These are phyloP conservation scores for Epicoccum nigrum DNA, from an alignment of 2,329 filamentous ascomycete species.

Conservation along the genomic window DNA sequence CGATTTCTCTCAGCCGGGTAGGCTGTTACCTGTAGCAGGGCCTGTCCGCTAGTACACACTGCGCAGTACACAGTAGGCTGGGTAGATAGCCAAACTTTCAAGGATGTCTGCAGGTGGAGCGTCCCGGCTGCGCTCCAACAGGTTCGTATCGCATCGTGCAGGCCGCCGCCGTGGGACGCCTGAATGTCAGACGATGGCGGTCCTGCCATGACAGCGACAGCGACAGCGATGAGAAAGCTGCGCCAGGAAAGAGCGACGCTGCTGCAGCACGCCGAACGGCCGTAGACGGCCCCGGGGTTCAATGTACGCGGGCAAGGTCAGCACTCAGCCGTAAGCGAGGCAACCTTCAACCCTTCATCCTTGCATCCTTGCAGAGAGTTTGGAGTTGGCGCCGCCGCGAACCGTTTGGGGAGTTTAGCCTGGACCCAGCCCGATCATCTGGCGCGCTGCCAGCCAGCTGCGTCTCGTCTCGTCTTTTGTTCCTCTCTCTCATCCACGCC, in stretches of 20 bases:
- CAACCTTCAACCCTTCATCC: constrained; percentile 7
- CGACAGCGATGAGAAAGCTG: background rate
- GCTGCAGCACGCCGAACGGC: background rate
- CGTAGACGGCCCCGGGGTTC: background rate
- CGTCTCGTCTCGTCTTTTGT: constrained; percentile 1
- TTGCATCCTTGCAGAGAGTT: background rate
- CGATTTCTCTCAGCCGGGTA: constrained; percentile 1
- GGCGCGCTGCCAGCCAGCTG: constrained; percentile 9
- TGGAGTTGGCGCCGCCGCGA: constrained; percentile 7
- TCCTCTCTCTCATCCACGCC: constrained; percentile 6
- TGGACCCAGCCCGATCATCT: constrained; percentile 8
- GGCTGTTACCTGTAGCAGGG: no score
- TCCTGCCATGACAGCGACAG: background rate
- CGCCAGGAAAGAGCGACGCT: background rate
- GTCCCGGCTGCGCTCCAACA: background rate
- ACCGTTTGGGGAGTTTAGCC: constrained; percentile 6
- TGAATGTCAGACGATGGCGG: background rate
- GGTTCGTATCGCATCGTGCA: constrained; percentile 5
- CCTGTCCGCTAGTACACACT: no score
- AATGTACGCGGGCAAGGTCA: background rate
- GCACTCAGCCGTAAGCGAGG: constrained; percentile 8
- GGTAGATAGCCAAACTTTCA: constrained; percentile 4
- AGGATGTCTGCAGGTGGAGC: constrained; percentile 5
- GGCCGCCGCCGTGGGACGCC: constrained; percentile 4
- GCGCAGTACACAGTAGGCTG: no score